phyloP scores from a whole-genome alignment of 2,329 filamentous ascomycete genomes.

The Trichophyton simii region DNA sequence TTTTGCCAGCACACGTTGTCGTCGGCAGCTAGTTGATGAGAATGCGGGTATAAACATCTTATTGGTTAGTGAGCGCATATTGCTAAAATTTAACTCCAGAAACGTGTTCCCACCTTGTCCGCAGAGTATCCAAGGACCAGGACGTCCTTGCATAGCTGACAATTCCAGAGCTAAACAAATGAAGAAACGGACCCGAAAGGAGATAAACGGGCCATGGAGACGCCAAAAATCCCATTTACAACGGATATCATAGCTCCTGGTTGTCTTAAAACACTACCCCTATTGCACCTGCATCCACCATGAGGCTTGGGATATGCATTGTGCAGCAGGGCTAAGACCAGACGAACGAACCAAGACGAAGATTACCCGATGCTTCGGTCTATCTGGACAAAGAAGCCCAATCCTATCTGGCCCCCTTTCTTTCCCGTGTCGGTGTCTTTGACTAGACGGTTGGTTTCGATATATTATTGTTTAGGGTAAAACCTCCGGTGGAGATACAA shows the following conservation, averaged over 20 bases:
- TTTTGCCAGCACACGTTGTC: background rate
- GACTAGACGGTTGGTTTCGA: background rate
- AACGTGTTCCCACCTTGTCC: background rate
- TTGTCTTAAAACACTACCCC: background rate
- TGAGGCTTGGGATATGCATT: background rate
- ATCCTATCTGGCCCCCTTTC: background rate
- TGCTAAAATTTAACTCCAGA: background rate
- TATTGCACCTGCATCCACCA: background rate
- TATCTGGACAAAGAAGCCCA: background rate
- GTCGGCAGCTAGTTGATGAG: background rate
- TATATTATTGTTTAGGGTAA: background rate
- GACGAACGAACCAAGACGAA: background rate
- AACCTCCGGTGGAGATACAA: background rate
- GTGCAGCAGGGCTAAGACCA: background rate
- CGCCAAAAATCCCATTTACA: background rate
- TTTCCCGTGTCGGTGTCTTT: background rate
- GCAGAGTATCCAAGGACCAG: background rate
- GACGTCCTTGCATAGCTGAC: constrained; percentile 1
- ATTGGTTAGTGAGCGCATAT: background rate
- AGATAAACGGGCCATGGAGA: background rate
- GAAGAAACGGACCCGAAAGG: background rate
- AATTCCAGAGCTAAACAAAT: background rate
- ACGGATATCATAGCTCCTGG: background rate
- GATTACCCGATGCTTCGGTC: background rate
- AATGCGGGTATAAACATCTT: background rate